Percentiles rank a stretch among this genome's conserved stretches.
phyloP scores from a whole-genome alignment of 1,284 basidiomycete genomes.

The Mycena citricolor region DNA sequence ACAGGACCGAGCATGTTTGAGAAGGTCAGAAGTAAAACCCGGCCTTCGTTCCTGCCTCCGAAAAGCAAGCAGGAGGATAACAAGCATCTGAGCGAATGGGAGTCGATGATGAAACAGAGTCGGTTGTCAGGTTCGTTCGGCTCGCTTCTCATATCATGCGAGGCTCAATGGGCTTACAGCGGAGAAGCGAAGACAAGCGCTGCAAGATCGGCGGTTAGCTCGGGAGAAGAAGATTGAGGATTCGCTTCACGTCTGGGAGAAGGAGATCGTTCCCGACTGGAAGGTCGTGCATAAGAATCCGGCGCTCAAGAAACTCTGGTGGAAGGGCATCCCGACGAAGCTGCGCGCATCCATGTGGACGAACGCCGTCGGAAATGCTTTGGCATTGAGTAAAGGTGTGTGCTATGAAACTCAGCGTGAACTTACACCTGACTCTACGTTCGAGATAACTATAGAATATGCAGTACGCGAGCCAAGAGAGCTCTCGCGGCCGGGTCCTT shows the following conservation, averaged over 20 bases:
- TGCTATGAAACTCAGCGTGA: constrained; percentile 20
- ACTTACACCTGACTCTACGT: constrained; percentile 10
- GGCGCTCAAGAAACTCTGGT: constrained; percentile 79
- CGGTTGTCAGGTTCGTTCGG: constrained; percentile 61
- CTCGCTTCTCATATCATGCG: neutral
- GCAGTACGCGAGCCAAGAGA: constrained; percentile 71
- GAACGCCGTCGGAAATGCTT: constrained; percentile 82
- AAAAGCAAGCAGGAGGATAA: constrained; percentile 80
- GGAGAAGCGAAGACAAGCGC: constrained; percentile 63
- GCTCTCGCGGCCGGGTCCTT: constrained; percentile 74
- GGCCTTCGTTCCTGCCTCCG: constrained; percentile 83
- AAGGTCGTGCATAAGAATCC: constrained; percentile 67
- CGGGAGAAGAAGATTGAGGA: constrained; percentile 71
- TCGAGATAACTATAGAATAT: constrained; percentile 77
- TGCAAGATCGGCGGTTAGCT: constrained; percentile 63
- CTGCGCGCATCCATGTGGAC: constrained; percentile 88
- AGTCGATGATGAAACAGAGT: constrained; percentile 87
- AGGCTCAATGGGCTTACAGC: constrained; percentile 41
- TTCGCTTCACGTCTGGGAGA: constrained; percentile 74
- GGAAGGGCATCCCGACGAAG: constrained; percentile 87
- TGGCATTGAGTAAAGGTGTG: constrained; percentile 85
- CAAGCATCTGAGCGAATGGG: constrained; percentile 87
- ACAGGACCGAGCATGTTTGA: constrained; percentile 68
- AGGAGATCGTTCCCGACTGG: constrained; percentile 83
- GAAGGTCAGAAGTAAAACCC: constrained; percentile 74